These are phyloP conservation scores for Fusarium proliferatum DNA, from an alignment of 2,329 filamentous ascomycete genomes.

Conservation along the genomic window DNA sequence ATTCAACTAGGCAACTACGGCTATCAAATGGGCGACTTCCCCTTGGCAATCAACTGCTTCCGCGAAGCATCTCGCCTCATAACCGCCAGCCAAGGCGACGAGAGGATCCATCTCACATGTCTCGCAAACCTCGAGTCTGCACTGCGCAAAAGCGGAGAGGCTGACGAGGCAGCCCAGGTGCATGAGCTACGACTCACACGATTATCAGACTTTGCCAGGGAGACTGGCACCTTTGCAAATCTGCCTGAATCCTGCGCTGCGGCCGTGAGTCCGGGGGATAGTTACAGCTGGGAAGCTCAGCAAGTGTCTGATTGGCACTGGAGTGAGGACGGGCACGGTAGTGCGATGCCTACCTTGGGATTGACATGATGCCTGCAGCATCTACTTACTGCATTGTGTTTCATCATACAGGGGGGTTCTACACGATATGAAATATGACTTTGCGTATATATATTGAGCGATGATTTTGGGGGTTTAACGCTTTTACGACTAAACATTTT, in stretches of 20 bases:
- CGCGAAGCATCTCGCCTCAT: slow-evolving; percentile 47
- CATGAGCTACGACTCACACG: slow-evolving; percentile 46
- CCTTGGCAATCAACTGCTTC: slow-evolving; percentile 47
- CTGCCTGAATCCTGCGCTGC: slow-evolving; percentile 31
- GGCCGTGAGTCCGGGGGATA: slow-evolving; percentile 28
- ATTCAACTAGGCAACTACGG: slow-evolving; percentile 50
- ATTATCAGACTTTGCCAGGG: slow-evolving; percentile 46
- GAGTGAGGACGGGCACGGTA: slow-evolving; percentile 23
- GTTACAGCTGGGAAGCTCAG: slow-evolving; percentile 29
- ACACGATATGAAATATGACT: neutral
- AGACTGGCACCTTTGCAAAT: slow-evolving; percentile 42
- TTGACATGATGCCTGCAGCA: slow-evolving; percentile 32
- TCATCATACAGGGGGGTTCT: neutral
- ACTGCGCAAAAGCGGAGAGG: slow-evolving; percentile 38
- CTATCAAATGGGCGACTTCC: slow-evolving; percentile 44
- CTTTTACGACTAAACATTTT: slow-evolving; percentile 16
- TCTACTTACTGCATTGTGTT: neutral
- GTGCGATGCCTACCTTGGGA: slow-evolving; percentile 21
- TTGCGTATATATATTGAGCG: slow-evolving; percentile 14
- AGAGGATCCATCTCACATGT: slow-evolving; percentile 48
- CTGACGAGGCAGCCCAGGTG: slow-evolving; percentile 43
- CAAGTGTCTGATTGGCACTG: slow-evolving; percentile 41
- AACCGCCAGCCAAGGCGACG: slow-evolving; percentile 45
- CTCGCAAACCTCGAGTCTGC: slow-evolving; percentile 50
- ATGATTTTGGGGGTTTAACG: slow-evolving; percentile 1